Evolutionary conservation across 1,284 basidiomycete genomes (phyloP).

Genomic region (Rhodotorula sp.): DNA sequence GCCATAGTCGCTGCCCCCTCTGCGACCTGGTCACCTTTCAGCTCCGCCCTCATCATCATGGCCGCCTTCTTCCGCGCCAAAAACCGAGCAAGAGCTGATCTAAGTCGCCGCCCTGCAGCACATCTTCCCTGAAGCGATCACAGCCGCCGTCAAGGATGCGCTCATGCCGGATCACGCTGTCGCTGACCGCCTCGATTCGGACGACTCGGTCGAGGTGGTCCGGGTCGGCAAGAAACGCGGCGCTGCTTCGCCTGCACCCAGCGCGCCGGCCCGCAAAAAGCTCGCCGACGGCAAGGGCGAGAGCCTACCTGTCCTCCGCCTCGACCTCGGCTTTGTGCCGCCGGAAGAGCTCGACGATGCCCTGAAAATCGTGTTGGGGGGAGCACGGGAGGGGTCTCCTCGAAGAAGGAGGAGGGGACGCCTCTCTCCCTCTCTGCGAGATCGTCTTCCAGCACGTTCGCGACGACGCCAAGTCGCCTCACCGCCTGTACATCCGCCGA

Average conservation of each 20-base stretch:
- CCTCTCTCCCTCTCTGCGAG: neutral
- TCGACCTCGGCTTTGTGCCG: constrained; percentile 8
- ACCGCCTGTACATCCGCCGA: constrained; percentile 11
- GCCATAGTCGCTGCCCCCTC: no score
- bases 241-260: neutral
- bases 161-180: neutral
- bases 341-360: neutral
- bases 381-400: neutral
- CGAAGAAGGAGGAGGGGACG: no score
- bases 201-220: constrained; percentile 2
- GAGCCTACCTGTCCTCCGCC: neutral
- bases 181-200: neutral
- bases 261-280: neutral
- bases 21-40: neutral
- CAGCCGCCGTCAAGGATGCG: neutral
- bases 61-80: neutral
- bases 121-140: constrained; percentile 3
- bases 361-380: no score
- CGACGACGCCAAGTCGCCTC: constrained; percentile 11
- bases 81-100: neutral
- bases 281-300: neutral
- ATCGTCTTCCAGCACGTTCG: constrained; percentile 4
- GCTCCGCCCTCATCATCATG: neutral
- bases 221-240: constrained; percentile 1
- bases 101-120: neutral